Percentiles rank a stretch among this genome's conserved stretches.
Evolutionary conservation across 2,329 filamentous ascomycete species (phyloP).

Genomic region (Aureobasidium mangrovei): DNA sequence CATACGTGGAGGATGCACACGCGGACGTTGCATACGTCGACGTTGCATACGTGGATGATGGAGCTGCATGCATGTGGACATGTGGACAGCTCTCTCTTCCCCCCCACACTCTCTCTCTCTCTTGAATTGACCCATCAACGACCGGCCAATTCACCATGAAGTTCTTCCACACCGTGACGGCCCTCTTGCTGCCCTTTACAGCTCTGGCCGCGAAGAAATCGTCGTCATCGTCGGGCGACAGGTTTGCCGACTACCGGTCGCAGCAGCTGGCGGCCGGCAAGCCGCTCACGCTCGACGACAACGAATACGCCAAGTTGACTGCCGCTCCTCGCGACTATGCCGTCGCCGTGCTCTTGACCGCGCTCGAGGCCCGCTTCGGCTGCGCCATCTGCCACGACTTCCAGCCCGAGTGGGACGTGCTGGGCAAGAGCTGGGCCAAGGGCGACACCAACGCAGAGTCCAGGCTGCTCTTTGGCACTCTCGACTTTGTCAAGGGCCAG

Average conservation of each 20-base stretch:
- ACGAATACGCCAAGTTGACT: constrained; percentile 66
- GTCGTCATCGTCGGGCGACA: constrained; percentile 47
- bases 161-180: constrained; percentile 54
- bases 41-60: no score
- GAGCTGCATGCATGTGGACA: not conserved
- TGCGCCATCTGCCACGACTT: constrained; percentile 85
- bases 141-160: constrained; percentile 45
- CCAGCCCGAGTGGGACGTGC: constrained; percentile 85
- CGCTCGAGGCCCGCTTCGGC: constrained; percentile 71
- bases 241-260: constrained; percentile 62
- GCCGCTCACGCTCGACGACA: constrained; percentile 71
- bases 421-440: constrained; percentile 78
- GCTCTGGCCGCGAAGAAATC: constrained; percentile 58
- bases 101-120: no score
- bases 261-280: constrained; percentile 52
- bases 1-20: no score
- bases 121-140: not conserved
- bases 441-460: constrained; percentile 69
- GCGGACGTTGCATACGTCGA: no score
- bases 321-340: constrained; percentile 73
- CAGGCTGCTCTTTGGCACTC: constrained; percentile 66
- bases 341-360: constrained; percentile 75
- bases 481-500: constrained; percentile 83
- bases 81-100: not conserved
- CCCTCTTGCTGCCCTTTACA: constrained; percentile 52